These are phyloP conservation scores for Kwoniella shivajii DNA, from an alignment of 1,284 basidiomycete genomes.

Conservation along the genomic window DNA sequence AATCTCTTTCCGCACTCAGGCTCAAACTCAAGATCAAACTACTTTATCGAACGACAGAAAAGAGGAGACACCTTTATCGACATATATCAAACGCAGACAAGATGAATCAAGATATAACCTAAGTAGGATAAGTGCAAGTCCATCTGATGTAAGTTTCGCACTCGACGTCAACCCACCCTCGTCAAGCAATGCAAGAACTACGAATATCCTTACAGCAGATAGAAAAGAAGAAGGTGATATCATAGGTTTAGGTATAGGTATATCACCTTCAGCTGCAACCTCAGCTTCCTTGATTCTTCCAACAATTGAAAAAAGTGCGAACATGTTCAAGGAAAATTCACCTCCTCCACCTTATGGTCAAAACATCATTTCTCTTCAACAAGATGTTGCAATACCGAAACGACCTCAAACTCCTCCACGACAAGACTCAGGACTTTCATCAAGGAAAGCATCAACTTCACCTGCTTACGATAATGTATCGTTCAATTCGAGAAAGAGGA, in stretches of 20 bases:
- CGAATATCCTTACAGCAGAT: neutral
- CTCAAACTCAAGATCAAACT: neutral
- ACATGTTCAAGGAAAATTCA: too few species aligned
- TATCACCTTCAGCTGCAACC: too few species aligned
- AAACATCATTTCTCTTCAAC: neutral
- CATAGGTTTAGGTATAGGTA: slow-evolving; percentile 15
- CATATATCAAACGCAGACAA: slow-evolving; percentile 3
- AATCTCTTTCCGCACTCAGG: neutral
- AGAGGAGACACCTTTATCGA: slow-evolving; percentile 14
- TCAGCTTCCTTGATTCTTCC: neutral
- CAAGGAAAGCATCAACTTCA: slow-evolving; percentile 8
- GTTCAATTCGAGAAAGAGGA: neutral
- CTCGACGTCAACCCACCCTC: slow-evolving; percentile 14
- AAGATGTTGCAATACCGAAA: neutral
- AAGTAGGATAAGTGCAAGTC: slow-evolving; percentile 18
- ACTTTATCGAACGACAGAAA: neutral
- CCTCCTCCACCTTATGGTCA: slow-evolving; percentile 38
- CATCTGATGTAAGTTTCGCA: slow-evolving; percentile 22
- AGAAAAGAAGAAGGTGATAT: too few species aligned
- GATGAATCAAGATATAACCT: slow-evolving; percentile 4
- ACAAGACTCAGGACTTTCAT: slow-evolving; percentile 14
- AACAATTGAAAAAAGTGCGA: too few species aligned
- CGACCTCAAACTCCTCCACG: slow-evolving; percentile 10
- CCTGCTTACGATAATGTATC: neutral
- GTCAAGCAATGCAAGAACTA: too few species aligned